These are phyloP conservation scores for Solanum rostratum DNA, from an alignment of 257 asterid species.

Conservation along the genomic window DNA sequence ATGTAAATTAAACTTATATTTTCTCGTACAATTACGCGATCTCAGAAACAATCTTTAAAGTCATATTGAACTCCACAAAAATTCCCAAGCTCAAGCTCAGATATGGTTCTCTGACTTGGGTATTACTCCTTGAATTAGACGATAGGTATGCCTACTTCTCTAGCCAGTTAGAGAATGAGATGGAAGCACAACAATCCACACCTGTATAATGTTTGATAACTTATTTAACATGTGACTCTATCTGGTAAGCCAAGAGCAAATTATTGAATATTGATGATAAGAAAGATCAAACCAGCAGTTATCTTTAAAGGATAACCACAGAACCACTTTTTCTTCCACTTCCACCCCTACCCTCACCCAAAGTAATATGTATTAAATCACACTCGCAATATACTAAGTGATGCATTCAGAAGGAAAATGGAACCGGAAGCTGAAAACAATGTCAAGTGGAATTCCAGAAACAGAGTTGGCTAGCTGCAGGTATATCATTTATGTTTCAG, in stretches of 20 bases:
- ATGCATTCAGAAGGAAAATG: not conserved
- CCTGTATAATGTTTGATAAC: not conserved
- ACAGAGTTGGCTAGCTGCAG: not conserved
- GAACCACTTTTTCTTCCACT: not conserved
- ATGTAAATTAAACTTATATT: not conserved
- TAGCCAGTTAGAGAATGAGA: not conserved
- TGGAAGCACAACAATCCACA: not conserved
- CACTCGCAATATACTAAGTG: not conserved
- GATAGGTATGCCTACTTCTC: not conserved
- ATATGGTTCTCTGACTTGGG: not conserved
- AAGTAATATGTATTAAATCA: not conserved
- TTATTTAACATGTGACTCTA: not conserved
- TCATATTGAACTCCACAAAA: not conserved
- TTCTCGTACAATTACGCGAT: not conserved
- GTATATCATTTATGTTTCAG: not conserved
- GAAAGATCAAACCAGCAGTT: not conserved
- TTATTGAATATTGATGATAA: not conserved
- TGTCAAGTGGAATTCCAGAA: not conserved
- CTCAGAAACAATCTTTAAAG: not conserved
- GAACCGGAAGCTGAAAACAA: not conserved
- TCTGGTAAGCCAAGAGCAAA: not conserved
- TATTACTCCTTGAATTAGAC: not conserved
- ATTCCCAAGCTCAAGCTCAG: not conserved
- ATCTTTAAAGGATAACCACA: not conserved
- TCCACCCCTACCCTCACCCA: not conserved